These are phyloP conservation scores for Papiliotrema fonsecae DNA, from an alignment of 1,284 basidiomycete species.

Conservation along the genomic window DNA sequence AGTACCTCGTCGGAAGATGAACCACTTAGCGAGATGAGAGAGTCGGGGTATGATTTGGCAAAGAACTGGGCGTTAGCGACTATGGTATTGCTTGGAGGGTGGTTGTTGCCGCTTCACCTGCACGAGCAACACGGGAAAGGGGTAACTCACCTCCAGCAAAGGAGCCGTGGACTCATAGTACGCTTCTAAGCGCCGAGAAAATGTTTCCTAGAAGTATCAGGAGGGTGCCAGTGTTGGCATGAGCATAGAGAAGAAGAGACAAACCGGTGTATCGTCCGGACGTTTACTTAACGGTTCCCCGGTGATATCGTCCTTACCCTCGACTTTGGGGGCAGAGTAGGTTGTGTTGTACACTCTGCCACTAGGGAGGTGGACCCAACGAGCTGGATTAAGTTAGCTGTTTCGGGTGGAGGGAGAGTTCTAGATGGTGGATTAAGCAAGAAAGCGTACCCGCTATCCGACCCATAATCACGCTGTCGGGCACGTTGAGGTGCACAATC, in stretches of 20 bases:
- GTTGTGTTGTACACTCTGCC: constrained; percentile 91
- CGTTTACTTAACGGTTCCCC: constrained; percentile 84
- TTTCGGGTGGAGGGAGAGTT: background rate
- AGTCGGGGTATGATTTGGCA: constrained; percentile 53
- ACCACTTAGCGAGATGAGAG: constrained; percentile 72
- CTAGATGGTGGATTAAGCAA: too few species aligned
- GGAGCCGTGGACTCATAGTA: constrained; percentile 89
- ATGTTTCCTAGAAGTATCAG: constrained; percentile 60
- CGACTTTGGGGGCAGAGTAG: constrained; percentile 81
- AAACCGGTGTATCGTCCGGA: constrained; percentile 85
- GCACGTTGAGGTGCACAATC: constrained; percentile 85
- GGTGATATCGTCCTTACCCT: constrained; percentile 85
- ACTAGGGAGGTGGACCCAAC: constrained; percentile 89
- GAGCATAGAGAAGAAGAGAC: constrained; percentile 34
- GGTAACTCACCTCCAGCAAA: constrained; percentile 56
- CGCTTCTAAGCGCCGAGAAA: constrained; percentile 69
- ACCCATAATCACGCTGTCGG: constrained; percentile 80
- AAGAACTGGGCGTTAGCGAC: constrained; percentile 56
- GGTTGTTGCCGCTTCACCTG: background rate
- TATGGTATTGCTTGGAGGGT: background rate
- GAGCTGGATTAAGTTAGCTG: constrained; percentile 52
- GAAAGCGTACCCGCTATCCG: constrained; percentile 72
- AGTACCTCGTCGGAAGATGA: constrained; percentile 81
- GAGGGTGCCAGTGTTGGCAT: background rate
- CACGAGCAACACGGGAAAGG: background rate